phyloP scores from a whole-genome alignment of 495 filamentous ascomycete genomes.

The Xylaria intraflava region DNA sequence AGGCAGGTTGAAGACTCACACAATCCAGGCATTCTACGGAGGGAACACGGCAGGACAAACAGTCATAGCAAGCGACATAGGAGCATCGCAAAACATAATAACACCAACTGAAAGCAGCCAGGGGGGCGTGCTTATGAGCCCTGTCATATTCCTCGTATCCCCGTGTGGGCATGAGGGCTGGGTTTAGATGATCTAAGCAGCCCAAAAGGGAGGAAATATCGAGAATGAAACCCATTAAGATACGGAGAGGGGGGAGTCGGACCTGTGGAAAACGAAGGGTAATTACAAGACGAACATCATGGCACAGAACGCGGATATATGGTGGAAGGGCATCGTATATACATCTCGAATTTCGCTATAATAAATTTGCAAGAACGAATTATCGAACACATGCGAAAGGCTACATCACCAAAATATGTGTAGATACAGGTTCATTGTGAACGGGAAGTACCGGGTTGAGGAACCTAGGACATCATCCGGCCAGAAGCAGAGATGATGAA shows the following conservation, averaged over 20 bases:
- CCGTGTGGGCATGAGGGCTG: too few species aligned
- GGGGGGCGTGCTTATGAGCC: too few species aligned
- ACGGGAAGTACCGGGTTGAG: not conserved
- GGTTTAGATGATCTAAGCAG: too few species aligned
- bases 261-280: not conserved
- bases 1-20: too few species aligned
- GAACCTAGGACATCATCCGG: not conserved
- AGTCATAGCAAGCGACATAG: too few species aligned
- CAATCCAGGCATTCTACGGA: too few species aligned
- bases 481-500: not conserved
- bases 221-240: too few species aligned
- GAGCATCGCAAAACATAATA: too few species aligned
- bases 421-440: constrained; percentile 7
- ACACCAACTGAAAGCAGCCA: too few species aligned
- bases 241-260: not conserved
- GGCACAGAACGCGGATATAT: not conserved
- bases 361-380: not conserved
- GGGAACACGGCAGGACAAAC: too few species aligned
- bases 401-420: not conserved
- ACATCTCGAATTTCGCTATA: constrained; percentile 8
- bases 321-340: constrained; percentile 2
- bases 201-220: too few species aligned
- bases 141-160: too few species aligned
- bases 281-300: not conserved
- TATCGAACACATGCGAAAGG: not conserved